These are phyloP conservation scores for Cryphonectria radicalis DNA, from an alignment of 2,329 filamentous ascomycete genomes.

Conservation along the genomic window DNA sequence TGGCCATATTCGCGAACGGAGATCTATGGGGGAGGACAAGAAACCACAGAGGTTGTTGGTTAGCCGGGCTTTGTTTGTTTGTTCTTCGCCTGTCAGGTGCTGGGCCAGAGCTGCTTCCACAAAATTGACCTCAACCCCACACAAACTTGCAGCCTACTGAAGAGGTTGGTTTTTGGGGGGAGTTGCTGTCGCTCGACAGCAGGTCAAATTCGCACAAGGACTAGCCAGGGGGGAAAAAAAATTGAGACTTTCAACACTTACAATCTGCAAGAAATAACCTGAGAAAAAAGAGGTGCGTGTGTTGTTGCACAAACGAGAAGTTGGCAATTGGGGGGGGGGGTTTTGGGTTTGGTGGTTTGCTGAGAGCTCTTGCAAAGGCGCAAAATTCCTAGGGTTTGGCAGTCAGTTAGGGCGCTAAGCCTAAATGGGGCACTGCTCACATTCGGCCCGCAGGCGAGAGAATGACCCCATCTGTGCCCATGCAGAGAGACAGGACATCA, in stretches of 20 bases:
- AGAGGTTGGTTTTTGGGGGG: conserved; percentile 15
- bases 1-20: conserved; percentile 74
- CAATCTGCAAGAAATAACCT: conserved; percentile 20
- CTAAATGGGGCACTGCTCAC: conserved; percentile 46
- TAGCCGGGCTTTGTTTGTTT: conserved; percentile 30
- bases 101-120: conserved; percentile 24
- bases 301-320: conserved; percentile 22
- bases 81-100: background rate
- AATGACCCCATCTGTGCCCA: background rate
- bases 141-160: conserved; percentile 24
- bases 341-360: conserved; percentile 19
- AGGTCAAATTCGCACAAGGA: conserved; percentile 9
- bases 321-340: conserved; percentile 12
- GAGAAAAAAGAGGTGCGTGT: conserved; percentile 15
- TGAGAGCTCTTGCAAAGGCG: conserved; percentile 25
- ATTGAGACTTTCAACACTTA: conserved; percentile 18
- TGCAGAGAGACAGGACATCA: background rate
- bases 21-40: conserved; percentile 30
- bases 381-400: conserved; percentile 47
- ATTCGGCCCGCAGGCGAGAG: background rate
- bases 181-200: background rate
- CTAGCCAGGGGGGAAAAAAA: background rate
- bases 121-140: conserved; percentile 28
- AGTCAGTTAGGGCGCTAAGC: conserved; percentile 42
- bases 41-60: conserved; percentile 37